Evolutionary conservation across 2,329 filamentous ascomycete genomes (phyloP), one percentile per base, ranked within the genome.

Genomic region (Trichocomaceae sp.): DNA sequence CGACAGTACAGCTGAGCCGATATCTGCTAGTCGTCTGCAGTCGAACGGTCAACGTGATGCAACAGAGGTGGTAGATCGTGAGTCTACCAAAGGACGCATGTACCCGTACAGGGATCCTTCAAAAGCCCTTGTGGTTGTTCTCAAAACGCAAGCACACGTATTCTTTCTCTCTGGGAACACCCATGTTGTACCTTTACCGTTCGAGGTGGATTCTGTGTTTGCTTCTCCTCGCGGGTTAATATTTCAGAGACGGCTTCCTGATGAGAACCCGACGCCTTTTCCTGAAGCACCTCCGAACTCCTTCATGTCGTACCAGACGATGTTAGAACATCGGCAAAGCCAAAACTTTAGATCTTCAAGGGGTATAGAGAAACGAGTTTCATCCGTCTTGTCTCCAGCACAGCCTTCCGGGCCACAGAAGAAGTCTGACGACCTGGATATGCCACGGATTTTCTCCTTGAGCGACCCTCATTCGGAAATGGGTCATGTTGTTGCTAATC

Each of bases 71-170:
- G 58, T 62, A 45, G 63, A 65, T 23, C 23, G 35, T n/a, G 42
- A 37, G 29, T 37, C 47, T 33, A 45, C 42, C 6, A 23, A 35
- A 23, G 54, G 54, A 23, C 44, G 29, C 5, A 17, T 56, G 7
- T 23, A 47, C 23, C 22, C 37, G 19, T 47, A 22, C 4, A 46
- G 42, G 31, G 45, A 56, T 26, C 54, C 70, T 60, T 67, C 75
- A 64, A 67, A 85, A 64, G 90, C 92, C 4, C 75, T 99, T 58
- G 89, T 97, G 7, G 87, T 99, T 49, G 87, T 97, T 62, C 82
- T 99, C 61, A 91, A 88, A 72, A 91, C 89, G 0, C 92, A 97
- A 67, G 90, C 89, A 20, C 92, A 97, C 67, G 83, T 99, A 60
- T 95, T 91, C 76, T 96, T 95, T 68, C 80, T 97, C 37, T 83